phyloP scores from a whole-genome alignment of 306 rosid genomes.

The Glycine latifolia region DNA sequence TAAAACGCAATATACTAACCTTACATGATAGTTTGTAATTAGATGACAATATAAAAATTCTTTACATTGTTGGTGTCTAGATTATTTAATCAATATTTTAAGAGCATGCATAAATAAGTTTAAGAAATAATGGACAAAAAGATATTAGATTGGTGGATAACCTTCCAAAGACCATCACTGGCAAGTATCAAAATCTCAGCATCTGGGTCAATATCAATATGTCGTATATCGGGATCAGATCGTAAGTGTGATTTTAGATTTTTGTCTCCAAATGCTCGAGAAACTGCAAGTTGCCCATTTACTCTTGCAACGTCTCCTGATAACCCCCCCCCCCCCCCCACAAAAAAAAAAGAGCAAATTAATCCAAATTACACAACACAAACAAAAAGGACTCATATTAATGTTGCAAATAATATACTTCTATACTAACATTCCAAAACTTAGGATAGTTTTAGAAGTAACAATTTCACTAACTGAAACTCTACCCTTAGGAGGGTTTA shows the following conservation, averaged over 20 bases:
- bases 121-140: not conserved
- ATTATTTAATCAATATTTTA: not conserved
- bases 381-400: conserved; percentile 9
- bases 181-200: conserved; percentile 76
- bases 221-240: conserved; percentile 74
- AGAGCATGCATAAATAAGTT: not conserved
- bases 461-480: too few species aligned
- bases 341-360: not conserved
- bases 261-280: conserved; percentile 92
- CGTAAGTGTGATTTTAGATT: conserved; percentile 80
- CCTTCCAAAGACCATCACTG: conserved; percentile 96
- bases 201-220: conserved; percentile 52
- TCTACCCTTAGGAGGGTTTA: too few species aligned
- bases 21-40: too few species aligned
- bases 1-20: not conserved
- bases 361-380: conserved; percentile 32
- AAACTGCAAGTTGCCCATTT: conserved; percentile 92
- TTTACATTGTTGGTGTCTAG: not conserved
- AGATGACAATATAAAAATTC: not conserved
- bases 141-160: conserved; percentile 41
- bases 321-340: not conserved
- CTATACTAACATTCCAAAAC: conserved; percentile 37
- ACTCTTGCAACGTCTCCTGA: conserved; percentile 93
- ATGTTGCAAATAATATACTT: not conserved
- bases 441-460: not conserved